A percentile compares a stretch with the other conserved stretches of the same genome.
Conservation (phyloP, 306 rosid species). For the Casuarina glauca region DNA sequence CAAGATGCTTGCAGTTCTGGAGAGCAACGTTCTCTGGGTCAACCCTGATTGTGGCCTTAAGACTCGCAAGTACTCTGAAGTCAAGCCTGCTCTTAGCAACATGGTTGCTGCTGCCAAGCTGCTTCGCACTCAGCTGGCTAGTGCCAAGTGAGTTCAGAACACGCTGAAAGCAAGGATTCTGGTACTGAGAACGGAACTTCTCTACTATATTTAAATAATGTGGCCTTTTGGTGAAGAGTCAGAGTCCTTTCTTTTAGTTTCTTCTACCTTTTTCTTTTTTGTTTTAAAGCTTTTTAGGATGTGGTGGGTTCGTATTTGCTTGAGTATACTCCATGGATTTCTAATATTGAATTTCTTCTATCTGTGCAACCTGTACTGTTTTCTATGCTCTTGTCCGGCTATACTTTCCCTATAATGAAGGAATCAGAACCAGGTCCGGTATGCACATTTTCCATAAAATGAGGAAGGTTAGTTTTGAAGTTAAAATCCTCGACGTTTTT, state of each 20-base stretch:
- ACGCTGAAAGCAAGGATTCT: neutral
- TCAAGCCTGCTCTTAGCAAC: slow-evolving; percentile 70
- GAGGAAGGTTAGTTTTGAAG: no score
- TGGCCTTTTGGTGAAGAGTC: slow-evolving; percentile 8
- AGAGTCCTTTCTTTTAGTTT: neutral
- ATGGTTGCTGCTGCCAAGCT: slow-evolving; percentile 85
- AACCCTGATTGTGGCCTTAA: slow-evolving; percentile 93
- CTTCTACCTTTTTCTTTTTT: neutral
- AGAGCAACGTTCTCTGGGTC: slow-evolving; percentile 78
- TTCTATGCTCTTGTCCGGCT: neutral
- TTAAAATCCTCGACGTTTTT: no score
- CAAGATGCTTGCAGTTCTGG: slow-evolving; percentile 80
- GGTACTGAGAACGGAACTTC: neutral
- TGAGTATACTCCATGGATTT: neutral
- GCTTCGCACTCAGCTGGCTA: slow-evolving; percentile 58
- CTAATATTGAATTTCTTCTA: neutral
- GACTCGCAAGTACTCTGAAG: slow-evolving; percentile 77
- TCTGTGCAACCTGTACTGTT: slow-evolving; percentile 6
- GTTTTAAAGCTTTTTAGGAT: neutral
- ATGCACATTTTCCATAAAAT: no score
- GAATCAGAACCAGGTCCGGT: no score
- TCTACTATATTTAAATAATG: slow-evolving; percentile 15
- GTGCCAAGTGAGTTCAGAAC: slow-evolving; percentile 48
- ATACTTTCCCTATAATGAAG: no score
- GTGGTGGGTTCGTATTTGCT: neutral